A percentile compares a stretch with the other conserved stretches of the same genome.
phyloP scores from a whole-genome alignment of 2,329 filamentous ascomycete genomes.

The Cladosporium austrohemisphaericum region DNA sequence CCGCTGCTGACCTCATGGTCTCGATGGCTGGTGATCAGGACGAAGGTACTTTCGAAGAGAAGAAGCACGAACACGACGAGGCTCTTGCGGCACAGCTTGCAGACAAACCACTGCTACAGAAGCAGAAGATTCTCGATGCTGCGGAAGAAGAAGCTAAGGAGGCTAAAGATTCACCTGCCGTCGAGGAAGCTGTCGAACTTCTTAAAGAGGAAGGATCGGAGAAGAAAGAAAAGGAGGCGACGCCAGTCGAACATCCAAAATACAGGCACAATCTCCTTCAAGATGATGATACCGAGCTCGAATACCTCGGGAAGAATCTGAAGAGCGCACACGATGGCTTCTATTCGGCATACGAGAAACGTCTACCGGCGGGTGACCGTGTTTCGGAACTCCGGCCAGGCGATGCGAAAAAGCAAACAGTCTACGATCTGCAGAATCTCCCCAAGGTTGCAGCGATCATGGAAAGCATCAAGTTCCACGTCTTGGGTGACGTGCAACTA shows the following conservation, averaged over 20 bases:
- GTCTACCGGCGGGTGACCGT: conserved; percentile 42
- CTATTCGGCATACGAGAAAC: conserved; percentile 74
- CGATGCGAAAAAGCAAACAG: conserved; percentile 41
- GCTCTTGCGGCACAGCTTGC: conserved; percentile 82
- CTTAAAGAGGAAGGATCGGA: conserved; percentile 24
- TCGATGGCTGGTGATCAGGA: conserved; percentile 70
- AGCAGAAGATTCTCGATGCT: conserved; percentile 86
- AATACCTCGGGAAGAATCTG: conserved; percentile 71
- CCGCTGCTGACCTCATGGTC: conserved; percentile 70
- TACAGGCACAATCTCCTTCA: conserved; percentile 73
- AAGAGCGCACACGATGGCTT: conserved; percentile 72
- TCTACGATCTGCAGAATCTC: conserved; percentile 56
- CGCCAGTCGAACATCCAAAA: conserved; percentile 38
- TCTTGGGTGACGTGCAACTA: conserved; percentile 71
- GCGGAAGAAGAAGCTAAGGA: conserved; percentile 64
- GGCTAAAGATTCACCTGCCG: conserved; percentile 37
- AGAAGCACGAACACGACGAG: conserved; percentile 82
- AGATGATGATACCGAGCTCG: conserved; percentile 82
- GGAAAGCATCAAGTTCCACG: conserved; percentile 70
- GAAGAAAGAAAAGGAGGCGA: conserved; percentile 33
- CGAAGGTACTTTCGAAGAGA: conserved; percentile 64
- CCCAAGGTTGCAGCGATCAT: conserved; percentile 87
- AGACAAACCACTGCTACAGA: conserved; percentile 82
- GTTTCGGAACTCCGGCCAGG: conserved; percentile 49
- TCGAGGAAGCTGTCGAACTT: conserved; percentile 43